Percentiles rank a stretch among this genome's conserved stretches.
phyloP scores from a whole-genome alignment of 768 basidiomycete genomes.

The Boletus rubescentipes region DNA sequence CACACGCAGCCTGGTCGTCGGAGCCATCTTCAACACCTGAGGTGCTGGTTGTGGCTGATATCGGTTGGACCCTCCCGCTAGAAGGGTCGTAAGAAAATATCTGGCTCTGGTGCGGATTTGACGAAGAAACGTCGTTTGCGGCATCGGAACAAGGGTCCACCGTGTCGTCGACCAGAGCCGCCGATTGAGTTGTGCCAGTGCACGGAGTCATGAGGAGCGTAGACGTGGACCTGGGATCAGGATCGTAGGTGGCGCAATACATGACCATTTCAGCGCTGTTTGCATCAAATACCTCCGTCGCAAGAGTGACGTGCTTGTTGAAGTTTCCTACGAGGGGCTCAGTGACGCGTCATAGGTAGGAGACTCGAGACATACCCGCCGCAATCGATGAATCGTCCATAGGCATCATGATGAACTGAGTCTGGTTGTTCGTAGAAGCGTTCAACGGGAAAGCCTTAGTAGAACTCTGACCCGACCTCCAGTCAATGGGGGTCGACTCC shows the following conservation, averaged over 20 bases:
- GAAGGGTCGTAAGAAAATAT: conserved; percentile 53
- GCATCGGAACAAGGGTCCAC: conserved; percentile 12
- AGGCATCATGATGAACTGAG: conserved; percentile 43
- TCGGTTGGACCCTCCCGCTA: conserved; percentile 53
- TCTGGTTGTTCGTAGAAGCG: conserved; percentile 48
- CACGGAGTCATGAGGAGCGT: conserved; percentile 53
- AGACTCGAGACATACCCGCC: conserved; percentile 12
- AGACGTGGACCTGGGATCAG: conserved; percentile 45
- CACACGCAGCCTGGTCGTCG: not conserved
- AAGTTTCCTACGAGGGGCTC: conserved; percentile 10
- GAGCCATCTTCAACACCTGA: conserved; percentile 19
- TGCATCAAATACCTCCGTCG: conserved; percentile 44
- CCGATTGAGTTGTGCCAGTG: conserved; percentile 32
- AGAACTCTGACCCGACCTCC: conserved; percentile 26
- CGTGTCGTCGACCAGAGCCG: not conserved
- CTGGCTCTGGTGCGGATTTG: conserved; percentile 46
- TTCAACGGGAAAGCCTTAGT: conserved; percentile 41
- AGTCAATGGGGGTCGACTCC: conserved; percentile 25
- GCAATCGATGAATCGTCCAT: conserved; percentile 3
- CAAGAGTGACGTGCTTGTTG: conserved; percentile 41
- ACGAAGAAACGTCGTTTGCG: conserved; percentile 1
- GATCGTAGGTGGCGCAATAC: conserved; percentile 64
- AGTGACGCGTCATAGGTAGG: not conserved
- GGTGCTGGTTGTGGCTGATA: conserved; percentile 39
- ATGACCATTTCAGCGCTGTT: conserved; percentile 34